These are phyloP conservation scores for Claviceps arundinis DNA, from an alignment of 2,329 filamentous ascomycete genomes.

Conservation along the genomic window DNA sequence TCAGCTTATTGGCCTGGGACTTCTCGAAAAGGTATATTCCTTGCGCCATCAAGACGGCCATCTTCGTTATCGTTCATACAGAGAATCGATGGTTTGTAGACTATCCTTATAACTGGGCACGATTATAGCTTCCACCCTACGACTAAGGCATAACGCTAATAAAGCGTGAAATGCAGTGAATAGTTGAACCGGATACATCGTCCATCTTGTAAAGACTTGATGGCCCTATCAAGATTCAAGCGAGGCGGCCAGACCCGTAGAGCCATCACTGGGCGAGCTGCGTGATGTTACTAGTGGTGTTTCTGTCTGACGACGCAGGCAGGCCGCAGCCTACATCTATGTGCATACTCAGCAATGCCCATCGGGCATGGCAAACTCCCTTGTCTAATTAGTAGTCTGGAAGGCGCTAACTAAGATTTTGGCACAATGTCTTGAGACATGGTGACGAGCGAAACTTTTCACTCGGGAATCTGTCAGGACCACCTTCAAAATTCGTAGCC, in stretches of 20 bases:
- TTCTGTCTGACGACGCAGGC: not conserved
- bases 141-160: conserved; percentile 1
- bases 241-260: not conserved
- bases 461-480: conserved; percentile 3
- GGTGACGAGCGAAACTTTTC: conserved; percentile 5
- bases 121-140: not conserved
- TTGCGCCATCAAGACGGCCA: not conserved
- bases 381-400: not conserved
- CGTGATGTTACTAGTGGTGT: not conserved
- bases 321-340: not conserved
- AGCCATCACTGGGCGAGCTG: not conserved
- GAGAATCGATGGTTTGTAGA: not conserved
- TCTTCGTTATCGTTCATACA: not conserved
- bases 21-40: not conserved
- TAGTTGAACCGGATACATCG: not conserved
- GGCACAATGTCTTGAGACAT: conserved; percentile 4
- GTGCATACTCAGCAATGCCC: not conserved
- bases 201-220: not conserved
- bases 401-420: not conserved
- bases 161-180: not conserved
- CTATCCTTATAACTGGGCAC: not conserved
- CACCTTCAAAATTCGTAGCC: conserved; percentile 4
- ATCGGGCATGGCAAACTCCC: not conserved
- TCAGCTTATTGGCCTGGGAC: not conserved
- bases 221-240: not conserved